These are phyloP conservation scores for Rosellinia necatrix DNA, from an alignment of 2,329 filamentous ascomycete species.

Conservation along the genomic window DNA sequence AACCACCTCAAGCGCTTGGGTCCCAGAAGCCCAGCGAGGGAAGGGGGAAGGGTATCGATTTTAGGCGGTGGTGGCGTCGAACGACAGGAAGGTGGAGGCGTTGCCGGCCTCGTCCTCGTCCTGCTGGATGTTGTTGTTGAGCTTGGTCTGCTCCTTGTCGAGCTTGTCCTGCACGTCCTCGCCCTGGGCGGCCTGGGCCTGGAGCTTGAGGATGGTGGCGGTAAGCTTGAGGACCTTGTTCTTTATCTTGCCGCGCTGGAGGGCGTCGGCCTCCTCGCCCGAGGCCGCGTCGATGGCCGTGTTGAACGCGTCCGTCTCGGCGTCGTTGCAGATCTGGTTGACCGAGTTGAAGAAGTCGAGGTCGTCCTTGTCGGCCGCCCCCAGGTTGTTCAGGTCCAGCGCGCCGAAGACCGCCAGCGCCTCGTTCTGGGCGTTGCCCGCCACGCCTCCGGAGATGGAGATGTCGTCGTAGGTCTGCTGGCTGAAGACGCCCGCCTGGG, in stretches of 20 bases:
- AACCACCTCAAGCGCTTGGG: too few relatives aligned
- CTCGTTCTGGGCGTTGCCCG: conserved; percentile 51
- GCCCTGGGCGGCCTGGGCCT: conserved; percentile 57
- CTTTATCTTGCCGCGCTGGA: conserved; percentile 61
- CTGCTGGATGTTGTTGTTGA: conserved; percentile 56
- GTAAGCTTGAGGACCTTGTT: conserved; percentile 65
- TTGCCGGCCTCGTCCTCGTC: conserved; percentile 55
- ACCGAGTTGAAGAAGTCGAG: conserved; percentile 55
- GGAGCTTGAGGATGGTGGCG: conserved; percentile 55
- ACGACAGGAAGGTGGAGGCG: conserved; percentile 46
- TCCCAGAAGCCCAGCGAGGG: too few relatives aligned
- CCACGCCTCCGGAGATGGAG: conserved; percentile 52
- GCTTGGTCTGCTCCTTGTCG: conserved; percentile 54
- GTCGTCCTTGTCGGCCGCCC: conserved; percentile 51
- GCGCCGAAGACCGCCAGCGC: conserved; percentile 47
- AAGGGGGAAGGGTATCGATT: neutral
- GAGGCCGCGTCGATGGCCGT: conserved; percentile 54
- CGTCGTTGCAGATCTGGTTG: conserved; percentile 57
- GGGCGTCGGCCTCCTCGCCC: conserved; percentile 52
- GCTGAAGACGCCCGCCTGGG: conserved; percentile 36
- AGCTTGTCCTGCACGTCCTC: conserved; percentile 50
- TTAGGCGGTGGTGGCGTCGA: conserved; percentile 41
- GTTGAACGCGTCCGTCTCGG: conserved; percentile 59
- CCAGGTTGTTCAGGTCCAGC: conserved; percentile 47
- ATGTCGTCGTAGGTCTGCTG: conserved; percentile 48